Percentiles rank a stretch among this genome's conserved stretches.
Evolutionary conservation across 495 filamentous ascomycete species (phyloP).

Genomic region (Xylaria venustula): DNA sequence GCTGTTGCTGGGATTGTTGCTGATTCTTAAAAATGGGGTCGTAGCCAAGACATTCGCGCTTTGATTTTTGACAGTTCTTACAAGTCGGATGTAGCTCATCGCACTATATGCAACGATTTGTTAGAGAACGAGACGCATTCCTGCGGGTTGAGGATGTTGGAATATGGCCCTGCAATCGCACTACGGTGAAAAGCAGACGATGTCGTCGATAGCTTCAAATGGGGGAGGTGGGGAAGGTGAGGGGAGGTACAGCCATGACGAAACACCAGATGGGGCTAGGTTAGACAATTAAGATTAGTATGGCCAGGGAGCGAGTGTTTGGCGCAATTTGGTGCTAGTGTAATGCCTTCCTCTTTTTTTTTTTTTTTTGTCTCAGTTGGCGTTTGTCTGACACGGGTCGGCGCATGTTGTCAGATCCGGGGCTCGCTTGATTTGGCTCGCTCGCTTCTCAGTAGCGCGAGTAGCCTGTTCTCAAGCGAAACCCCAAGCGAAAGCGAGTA

Average conservation of each 20-base stretch:
- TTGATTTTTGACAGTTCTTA: slow-evolving; percentile 97
- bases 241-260: neutral
- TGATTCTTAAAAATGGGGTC: slow-evolving; percentile 96
- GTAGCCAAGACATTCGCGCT: slow-evolving; percentile 95
- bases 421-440: slow-evolving; percentile 19
- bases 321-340: slow-evolving; percentile 1
- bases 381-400: slow-evolving; percentile 17
- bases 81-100: slow-evolving; percentile 94
- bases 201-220: slow-evolving; percentile 5
- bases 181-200: neutral
- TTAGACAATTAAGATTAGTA: slow-evolving; percentile 9
- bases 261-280: slow-evolving; percentile 15
- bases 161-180: neutral
- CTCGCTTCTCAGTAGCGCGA: slow-evolving; percentile 36
- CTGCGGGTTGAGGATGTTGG: neutral
- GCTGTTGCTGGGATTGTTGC: slow-evolving; percentile 39
- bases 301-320: neutral
- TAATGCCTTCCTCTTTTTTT: neutral
- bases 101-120: slow-evolving; percentile 59
- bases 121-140: neutral
- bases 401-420: slow-evolving; percentile 9
- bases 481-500: slow-evolving; percentile 20
- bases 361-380: neutral
- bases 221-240: neutral
- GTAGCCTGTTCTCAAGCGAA: slow-evolving; percentile 24